These are phyloP conservation scores for Skeletonema grethae DNA, from an alignment of 108 stramenopile species.

Conservation along the genomic window DNA sequence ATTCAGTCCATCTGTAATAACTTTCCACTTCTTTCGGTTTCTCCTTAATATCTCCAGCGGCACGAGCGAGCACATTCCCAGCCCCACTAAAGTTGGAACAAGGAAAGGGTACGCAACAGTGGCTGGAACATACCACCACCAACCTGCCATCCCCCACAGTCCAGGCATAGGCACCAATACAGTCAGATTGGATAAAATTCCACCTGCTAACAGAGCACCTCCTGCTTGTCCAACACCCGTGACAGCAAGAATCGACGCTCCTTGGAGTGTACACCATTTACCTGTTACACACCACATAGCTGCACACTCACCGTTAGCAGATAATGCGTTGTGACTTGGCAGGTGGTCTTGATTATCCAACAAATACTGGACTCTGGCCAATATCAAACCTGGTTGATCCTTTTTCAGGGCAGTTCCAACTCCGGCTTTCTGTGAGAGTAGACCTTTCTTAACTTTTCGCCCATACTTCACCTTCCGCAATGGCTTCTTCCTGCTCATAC, in stretches of 20 bases:
- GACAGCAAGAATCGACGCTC: slow-evolving; percentile 52
- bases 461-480: slow-evolving; percentile 46
- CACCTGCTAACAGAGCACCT: slow-evolving; percentile 50
- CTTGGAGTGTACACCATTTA: slow-evolving; percentile 53
- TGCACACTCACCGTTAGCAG: slow-evolving; percentile 57
- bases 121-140: slow-evolving; percentile 60
- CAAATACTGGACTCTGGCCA: slow-evolving; percentile 44
- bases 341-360: slow-evolving; percentile 48
- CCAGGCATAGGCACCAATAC: slow-evolving; percentile 55
- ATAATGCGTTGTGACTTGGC: slow-evolving; percentile 44
- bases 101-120: slow-evolving; percentile 59
- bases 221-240: slow-evolving; percentile 55
- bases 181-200: slow-evolving; percentile 45
- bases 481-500: slow-evolving; percentile 33
- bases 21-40: slow-evolving; percentile 52
- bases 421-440: slow-evolving; percentile 33
- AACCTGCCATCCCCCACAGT: slow-evolving; percentile 53
- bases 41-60: slow-evolving; percentile 50
- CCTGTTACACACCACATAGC: slow-evolving; percentile 56
- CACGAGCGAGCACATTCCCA: slow-evolving; percentile 47
- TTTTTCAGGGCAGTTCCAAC: slow-evolving; percentile 47
- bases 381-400: slow-evolving; percentile 39
- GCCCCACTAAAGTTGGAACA: slow-evolving; percentile 47
- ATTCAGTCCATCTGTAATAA: slow-evolving; percentile 50
- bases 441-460: slow-evolving; percentile 29